Evolutionary conservation across 2,329 filamentous ascomycete genomes (phyloP), one percentile per base, ranked within the genome.

Genomic region (Penicillium decumbens): DNA sequence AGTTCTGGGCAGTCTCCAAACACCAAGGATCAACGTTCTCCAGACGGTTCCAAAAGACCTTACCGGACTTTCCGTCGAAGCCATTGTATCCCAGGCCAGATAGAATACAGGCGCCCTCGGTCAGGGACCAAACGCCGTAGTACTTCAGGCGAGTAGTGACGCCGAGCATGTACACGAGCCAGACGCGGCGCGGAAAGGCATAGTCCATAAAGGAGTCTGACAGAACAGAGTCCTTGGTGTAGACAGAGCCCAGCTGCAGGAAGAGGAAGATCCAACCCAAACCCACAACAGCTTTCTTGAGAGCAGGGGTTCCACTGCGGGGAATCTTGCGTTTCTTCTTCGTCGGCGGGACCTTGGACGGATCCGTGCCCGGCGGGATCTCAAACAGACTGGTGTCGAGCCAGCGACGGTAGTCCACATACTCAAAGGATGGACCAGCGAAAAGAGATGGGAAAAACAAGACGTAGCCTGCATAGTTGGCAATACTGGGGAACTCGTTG

Each of bases 371-470:
- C 1, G 85, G 78, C 1, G 90, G 88, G 1, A 95, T 77, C 29
- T 95, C 87, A 68, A 98, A 98, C 85, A 98, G 95, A 57, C 85
- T 87, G 2, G 89, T 95, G 62, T 95, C 89, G 56, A 98, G 85
- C 87, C 92, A 98, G 44, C 85, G 83, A 46, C 83, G 84, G 72
- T 97, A 98, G 65, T 98, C 92, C 54, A 85, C 85, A 66, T 87
- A 98, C 69, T 98, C 95, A 66, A 97, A 97, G 0, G 93, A 87
- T 0, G 93, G 93, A 0, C 95, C 93, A 1, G 82, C 88, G 62
- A 97, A 85, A 13, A 98, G 77, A 0, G 88, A 85, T 0, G 93
- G 93, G 69, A 98, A 98, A 78, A 97, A 98, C 46, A 97, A 77
- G 20, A 97, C 89, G 66, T 95, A 98, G 56, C 87, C 93, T 13